Percentiles rank a stretch among this genome's conserved stretches.
These are phyloP conservation scores for Cordyceps farinosa DNA, from an alignment of 2,329 filamentous ascomycete species.

Conservation along the genomic window DNA sequence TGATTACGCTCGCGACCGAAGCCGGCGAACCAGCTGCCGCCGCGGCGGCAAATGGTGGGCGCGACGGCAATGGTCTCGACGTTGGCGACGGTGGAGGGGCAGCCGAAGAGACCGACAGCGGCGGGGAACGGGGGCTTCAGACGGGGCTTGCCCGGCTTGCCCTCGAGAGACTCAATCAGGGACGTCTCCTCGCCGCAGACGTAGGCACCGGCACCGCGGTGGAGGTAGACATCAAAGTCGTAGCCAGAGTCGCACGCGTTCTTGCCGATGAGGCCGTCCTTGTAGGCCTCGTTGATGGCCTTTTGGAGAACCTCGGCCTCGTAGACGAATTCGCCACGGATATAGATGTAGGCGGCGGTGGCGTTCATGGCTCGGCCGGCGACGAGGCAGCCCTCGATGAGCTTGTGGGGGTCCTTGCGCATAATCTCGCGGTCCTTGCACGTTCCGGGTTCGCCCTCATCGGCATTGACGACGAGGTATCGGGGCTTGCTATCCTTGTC, in stretches of 20 bases:
- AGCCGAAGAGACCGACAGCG: conserved; percentile 94
- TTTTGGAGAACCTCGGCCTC: conserved; percentile 91
- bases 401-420: conserved; percentile 99
- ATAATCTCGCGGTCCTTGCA: conserved; percentile 99
- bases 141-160: conserved; percentile 97
- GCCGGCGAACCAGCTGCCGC: conserved; percentile 84
- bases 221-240: conserved; percentile 95
- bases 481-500: conserved; percentile 95
- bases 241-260: conserved; percentile 96
- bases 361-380: conserved; percentile 98
- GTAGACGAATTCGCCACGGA: conserved; percentile 95
- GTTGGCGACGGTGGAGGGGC: conserved; percentile 95
- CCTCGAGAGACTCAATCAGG: conserved; percentile 95
- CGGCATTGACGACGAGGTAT: conserved; percentile 96
- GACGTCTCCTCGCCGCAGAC: conserved; percentile 98
- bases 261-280: conserved; percentile 92
- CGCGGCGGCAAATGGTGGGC: conserved; percentile 91
- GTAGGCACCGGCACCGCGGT: conserved; percentile 96
- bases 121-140: conserved; percentile 98
- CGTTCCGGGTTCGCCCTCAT: conserved; percentile 97
- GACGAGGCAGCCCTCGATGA: conserved; percentile 93
- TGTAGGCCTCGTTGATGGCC: conserved; percentile 97
- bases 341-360: conserved; percentile 98
- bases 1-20: conserved; percentile 96
- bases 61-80: conserved; percentile 96